These are phyloP conservation scores for Fusarium buxicola DNA, from an alignment of 2,329 filamentous ascomycete species.

Conservation along the genomic window DNA sequence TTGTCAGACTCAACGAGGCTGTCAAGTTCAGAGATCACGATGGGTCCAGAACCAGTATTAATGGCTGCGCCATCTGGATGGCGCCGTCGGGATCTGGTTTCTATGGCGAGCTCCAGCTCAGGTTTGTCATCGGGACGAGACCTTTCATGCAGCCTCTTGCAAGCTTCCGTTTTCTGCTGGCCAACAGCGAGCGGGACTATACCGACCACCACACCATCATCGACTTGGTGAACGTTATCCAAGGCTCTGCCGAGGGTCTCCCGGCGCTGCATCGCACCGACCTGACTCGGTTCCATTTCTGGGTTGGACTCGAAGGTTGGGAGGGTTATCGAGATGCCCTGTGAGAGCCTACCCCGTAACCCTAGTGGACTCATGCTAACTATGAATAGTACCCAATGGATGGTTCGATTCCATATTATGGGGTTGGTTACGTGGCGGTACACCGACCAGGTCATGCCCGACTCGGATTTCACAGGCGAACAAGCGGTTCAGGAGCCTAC, in stretches of 20 bases:
- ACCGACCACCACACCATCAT: not conserved
- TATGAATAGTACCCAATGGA: slow-evolving; percentile 24
- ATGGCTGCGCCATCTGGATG: slow-evolving; percentile 26
- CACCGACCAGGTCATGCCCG: not conserved
- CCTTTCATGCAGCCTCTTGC: slow-evolving; percentile 6
- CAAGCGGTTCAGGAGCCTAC: not conserved
- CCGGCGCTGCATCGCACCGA: not conserved
- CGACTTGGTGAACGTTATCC: slow-evolving; percentile 19
- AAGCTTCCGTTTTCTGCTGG: slow-evolving; percentile 11
- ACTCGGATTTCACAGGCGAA: not conserved
- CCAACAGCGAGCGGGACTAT: not conserved
- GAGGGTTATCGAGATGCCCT: slow-evolving; percentile 15
- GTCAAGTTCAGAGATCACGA: not conserved
- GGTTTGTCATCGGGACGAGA: slow-evolving; percentile 1
- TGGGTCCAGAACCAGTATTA: not conserved
- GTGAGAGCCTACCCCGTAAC: not conserved
- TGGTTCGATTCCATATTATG: slow-evolving; percentile 16
- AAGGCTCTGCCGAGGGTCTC: not conserved
- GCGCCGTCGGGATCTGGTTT: not conserved
- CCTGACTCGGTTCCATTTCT: slow-evolving; percentile 18
- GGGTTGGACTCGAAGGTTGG: not conserved
- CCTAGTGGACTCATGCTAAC: not conserved
- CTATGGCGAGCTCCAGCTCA: slow-evolving; percentile 2
- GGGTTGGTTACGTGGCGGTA: slow-evolving; percentile 10
- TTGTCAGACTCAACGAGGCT: not conserved